Evolutionary conservation across 805 yeast genomes (phyloP), one percentile per base, ranked within the genome.

Genomic region (Myxozyma melibiosi): DNA sequence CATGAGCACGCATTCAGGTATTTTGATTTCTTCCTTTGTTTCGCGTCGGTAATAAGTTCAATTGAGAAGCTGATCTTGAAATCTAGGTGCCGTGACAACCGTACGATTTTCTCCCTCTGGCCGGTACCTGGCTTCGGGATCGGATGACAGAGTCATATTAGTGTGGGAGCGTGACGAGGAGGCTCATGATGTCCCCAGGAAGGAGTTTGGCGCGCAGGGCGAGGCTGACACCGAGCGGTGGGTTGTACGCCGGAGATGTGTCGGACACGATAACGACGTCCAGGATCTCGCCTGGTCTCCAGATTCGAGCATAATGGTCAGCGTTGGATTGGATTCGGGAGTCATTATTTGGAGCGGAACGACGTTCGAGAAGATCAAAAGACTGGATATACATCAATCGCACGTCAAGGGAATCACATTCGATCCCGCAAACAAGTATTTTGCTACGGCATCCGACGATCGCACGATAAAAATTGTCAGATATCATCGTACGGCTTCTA

Each of bases 281-380:
- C 99, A 94, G 71, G 99, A 94, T 72, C 85, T 94, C 64, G 95
- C 97, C 41, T 94, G 99, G 98, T 88, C 96, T 1, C 97, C 98
- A 0, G 98, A 92, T 69, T 87, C 96, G 3, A 82, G 89, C 35
- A 82, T 94, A 24, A 75, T 94, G 45, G 97, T 94, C 16, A 87
- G 96, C 0, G 99, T 92, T 9, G 99, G 99, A 0, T 77, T 94
- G 55, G 99, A 94, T 72, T 78, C 97, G 68, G 86, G 94, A 42
- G 88, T 94, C 52, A 88, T 92, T 44, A 84, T 94, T 11, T 94
- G 98, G 97, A 88, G 85, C 67, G 98, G 97, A 2, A 74, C 83
- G 1, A 92, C 97, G 0, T 90, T 94, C 76, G 96, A 61, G 40
- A 63, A 62, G 63, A 82, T 92, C 55, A 90, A 89, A 69, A 76